Conservation (phyloP, 805 yeast genomes). For the Kuraishia capsulata region DNA sequence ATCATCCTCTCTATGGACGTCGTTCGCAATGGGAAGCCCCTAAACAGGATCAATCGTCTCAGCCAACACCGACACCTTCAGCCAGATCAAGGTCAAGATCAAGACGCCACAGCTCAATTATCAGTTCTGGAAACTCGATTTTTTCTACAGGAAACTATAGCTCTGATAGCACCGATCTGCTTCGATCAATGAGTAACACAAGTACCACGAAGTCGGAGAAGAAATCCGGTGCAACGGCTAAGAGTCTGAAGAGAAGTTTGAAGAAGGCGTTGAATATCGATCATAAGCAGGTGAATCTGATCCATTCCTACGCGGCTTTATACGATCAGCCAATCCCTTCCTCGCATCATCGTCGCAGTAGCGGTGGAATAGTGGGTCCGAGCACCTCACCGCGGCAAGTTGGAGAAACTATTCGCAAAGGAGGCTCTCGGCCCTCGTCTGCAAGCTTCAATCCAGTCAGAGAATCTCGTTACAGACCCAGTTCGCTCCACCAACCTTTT, state of each 20-base stretch:
- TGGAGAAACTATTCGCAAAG: no score
- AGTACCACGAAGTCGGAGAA: neutral
- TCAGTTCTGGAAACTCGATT: slow-evolving; percentile 1
- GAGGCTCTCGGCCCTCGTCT: no score
- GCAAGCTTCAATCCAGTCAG: neutral
- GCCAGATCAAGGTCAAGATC: no score
- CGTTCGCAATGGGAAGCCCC: no score
- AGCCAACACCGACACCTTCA: no score
- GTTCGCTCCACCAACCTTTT: slow-evolving; percentile 17
- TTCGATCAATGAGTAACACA: slow-evolving; percentile 4
- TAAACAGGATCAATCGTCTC: no score
- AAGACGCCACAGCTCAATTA: slow-evolving; percentile 12
- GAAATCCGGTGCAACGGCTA: neutral
- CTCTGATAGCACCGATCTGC: slow-evolving; percentile 7
- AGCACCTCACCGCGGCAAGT: no score
- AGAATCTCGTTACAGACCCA: neutral
- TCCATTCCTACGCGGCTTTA: no score
- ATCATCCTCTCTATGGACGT: slow-evolving; percentile 53
- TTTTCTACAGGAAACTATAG: slow-evolving; percentile 13
- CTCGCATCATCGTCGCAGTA: no score
- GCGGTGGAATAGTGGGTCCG: no score
- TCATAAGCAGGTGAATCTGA: neutral
- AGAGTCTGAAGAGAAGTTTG: neutral
- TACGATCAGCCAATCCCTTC: no score
- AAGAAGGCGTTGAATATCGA: slow-evolving; percentile 1